These are phyloP conservation scores for Aspergillus sp. DNA, from an alignment of 2,329 filamentous ascomycete species.

Conservation along the genomic window DNA sequence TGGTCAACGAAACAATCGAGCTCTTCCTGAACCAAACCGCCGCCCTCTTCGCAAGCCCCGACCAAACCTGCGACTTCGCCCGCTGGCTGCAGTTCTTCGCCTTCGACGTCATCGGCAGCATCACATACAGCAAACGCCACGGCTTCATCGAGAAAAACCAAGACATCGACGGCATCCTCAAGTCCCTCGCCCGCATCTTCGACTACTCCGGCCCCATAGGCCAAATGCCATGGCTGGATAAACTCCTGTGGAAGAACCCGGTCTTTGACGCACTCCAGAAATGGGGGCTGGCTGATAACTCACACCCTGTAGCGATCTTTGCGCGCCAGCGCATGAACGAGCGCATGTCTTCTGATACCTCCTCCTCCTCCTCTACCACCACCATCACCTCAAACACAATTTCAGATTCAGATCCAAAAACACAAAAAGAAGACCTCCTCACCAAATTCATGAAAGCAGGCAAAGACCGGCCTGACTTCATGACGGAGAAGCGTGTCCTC, in stretches of 20 bases:
- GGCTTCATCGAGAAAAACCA: constrained; percentile 75
- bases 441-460: constrained; percentile 29
- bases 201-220: constrained; percentile 49
- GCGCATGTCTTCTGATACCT: constrained; percentile 13
- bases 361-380: background rate
- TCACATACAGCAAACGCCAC: constrained; percentile 74
- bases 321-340: constrained; percentile 23
- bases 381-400: background rate
- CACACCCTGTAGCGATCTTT: constrained; percentile 24
- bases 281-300: constrained; percentile 24
- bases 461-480: constrained; percentile 26
- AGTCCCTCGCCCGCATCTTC: constrained; percentile 13
- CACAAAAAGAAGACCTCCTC: constrained; percentile 20
- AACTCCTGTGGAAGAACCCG: constrained; percentile 72
- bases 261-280: constrained; percentile 41
- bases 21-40: constrained; percentile 15
- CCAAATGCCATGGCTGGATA: constrained; percentile 72
- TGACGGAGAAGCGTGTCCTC: constrained; percentile 28
- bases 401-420: background rate
- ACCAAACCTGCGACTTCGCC: constrained; percentile 20
- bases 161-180: constrained; percentile 53
- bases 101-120: constrained; percentile 78
- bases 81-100: constrained; percentile 76
- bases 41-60: background rate
- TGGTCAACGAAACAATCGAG: constrained; percentile 14